Base-by-base conservation (phyloP, 2,329 filamentous ascomycete species). In the Colletotrichum orchidophilum region DNA sequence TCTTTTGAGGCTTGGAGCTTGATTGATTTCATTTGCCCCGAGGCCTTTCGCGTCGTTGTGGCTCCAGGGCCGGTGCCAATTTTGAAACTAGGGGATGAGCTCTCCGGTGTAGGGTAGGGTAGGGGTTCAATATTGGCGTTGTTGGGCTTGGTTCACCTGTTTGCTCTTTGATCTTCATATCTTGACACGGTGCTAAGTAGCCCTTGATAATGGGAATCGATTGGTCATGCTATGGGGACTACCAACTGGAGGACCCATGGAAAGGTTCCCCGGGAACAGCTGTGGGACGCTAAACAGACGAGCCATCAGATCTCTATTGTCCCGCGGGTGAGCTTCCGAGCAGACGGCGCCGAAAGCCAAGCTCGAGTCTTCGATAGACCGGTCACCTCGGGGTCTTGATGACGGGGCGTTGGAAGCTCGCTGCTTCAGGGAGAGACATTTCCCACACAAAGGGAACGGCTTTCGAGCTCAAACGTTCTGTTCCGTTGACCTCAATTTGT, bases 371-470 rank as follows among this genome's bases (percentile, higher is more conserved):
- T n/a, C 39, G 39, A 46, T 46, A 18, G 39, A 46, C 24, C 11
- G 31, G 3, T 5, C 6, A 11, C 31, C 15, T 58, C 4, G 9
- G 26, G 5, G 8, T 31, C 15, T 3, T 18, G 12, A 39, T n/a
- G 54, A 39, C 9, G 29, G 11, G 11, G 31, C 21, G 24, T 52
- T 31, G 27, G 15, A 2, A 53, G 29, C 60, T 52, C 60, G 29
- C 21, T 18, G 60, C 60, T 39, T 53, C 60, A 53, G 60, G 31
- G 21, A 29, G 60, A 63, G 60, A 63, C 60, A 63, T 63, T n/a
- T n/a, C 35, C 49, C 31, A 15, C 57, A 35, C 24, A 15, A 29
- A 29, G 21, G 13, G 26, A 12, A 12, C 18, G 6, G 15, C 8
- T 13, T 7, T 5, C 18, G 11, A 13, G 12, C n/a, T 21, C 26